Evolutionary conservation across 768 basidiomycete species (phyloP).

Genomic region (Suillus discolor): DNA sequence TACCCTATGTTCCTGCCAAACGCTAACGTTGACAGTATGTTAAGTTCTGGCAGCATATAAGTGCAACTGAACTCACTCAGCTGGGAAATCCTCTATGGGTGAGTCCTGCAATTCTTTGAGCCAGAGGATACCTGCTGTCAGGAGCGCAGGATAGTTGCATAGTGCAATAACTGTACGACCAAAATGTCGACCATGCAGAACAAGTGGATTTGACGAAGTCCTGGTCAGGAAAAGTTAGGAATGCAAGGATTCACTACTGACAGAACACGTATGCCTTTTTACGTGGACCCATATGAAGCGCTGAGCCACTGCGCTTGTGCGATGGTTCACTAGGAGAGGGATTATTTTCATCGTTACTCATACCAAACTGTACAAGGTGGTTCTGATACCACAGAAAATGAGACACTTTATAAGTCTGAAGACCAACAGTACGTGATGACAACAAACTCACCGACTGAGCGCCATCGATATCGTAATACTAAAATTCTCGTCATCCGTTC

Average conservation of each 20-base stretch:
- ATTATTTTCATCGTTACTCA: background rate
- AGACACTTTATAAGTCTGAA: too few relatives aligned
- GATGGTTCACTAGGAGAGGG: background rate
- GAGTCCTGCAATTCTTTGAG: background rate
- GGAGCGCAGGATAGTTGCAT: background rate
- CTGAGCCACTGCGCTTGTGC: background rate
- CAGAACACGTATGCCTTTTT: background rate
- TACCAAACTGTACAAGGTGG: background rate
- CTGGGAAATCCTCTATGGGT: background rate
- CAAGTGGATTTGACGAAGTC: background rate
- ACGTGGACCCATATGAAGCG: background rate
- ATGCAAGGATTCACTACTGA: background rate
- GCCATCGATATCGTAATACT: too few relatives aligned
- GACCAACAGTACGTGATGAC: too few relatives aligned
- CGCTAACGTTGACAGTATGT: too few relatives aligned
- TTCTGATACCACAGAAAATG: too few relatives aligned
- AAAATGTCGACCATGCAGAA: background rate
- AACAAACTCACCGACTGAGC: too few relatives aligned
- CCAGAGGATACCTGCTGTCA: background rate
- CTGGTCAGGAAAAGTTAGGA: background rate
- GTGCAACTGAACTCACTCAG: background rate
- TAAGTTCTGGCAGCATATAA: background rate
- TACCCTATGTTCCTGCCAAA: too few relatives aligned
- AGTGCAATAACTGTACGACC: background rate
- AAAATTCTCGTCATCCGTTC: too few relatives aligned